Conservation (phyloP, 163 green algal genomes). For the Scenedesmus sp. region DNA sequence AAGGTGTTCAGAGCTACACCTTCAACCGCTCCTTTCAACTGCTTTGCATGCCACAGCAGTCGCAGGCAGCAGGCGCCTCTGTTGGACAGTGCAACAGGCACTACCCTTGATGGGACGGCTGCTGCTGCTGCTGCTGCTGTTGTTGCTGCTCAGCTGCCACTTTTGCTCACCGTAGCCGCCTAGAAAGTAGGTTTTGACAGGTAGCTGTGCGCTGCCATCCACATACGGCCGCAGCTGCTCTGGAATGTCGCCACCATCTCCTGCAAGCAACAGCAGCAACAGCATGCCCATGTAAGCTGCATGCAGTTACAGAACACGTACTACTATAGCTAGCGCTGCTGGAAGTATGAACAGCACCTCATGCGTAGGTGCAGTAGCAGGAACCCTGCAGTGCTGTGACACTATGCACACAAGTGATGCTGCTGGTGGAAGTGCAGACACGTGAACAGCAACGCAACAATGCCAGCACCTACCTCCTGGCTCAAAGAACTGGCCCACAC, state of each 20-base stretch:
- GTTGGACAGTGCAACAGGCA: not conserved
- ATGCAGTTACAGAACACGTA: too few species aligned
- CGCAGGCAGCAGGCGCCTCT: not conserved
- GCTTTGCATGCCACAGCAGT: too few species aligned
- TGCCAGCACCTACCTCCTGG: constrained; percentile 50
- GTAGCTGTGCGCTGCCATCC: constrained; percentile 63
- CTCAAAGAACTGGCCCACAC: constrained; percentile 80
- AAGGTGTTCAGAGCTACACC: too few species aligned
- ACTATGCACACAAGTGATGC: too few species aligned
- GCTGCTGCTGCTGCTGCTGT: not conserved
- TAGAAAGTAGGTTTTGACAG: constrained; percentile 86
- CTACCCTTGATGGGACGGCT: too few species aligned
- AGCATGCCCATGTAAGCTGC: not conserved
- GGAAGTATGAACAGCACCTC: not conserved
- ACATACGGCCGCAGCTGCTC: constrained; percentile 72
- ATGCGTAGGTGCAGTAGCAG: not conserved
- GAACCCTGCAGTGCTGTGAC: not conserved
- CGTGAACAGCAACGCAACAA: not conserved
- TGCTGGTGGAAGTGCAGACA: not conserved
- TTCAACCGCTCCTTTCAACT: too few species aligned
- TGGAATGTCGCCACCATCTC: constrained; percentile 52
- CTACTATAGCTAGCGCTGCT: not conserved
- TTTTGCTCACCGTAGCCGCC: constrained; percentile 68
- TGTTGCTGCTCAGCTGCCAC: not conserved
- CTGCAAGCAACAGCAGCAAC: not conserved